Base-by-base conservation (phyloP, 139 green algal species). In the Picochlorum sp. region DNA sequence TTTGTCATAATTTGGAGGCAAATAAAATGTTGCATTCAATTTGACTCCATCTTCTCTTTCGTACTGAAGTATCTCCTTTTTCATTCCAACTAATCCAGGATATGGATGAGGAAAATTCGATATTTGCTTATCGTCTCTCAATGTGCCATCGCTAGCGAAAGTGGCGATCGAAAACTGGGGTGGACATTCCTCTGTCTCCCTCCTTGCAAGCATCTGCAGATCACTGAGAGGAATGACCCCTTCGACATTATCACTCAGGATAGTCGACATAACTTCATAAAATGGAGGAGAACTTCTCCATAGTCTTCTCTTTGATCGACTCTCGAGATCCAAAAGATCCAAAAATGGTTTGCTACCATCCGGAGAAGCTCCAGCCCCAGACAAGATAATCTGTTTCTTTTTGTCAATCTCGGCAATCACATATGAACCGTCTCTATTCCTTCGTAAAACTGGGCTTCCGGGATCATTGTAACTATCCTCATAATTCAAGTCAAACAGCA, bases 381-480 rank as follows among this genome's bases (percentile, higher is more conserved):
- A 67, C 68, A 97, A 77, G 18, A 98, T 74, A 51, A 98, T 77
- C 51, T 34, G 51, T n/a, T 59, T 59, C 13, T 23, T 59, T 71
- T 88, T 76, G 0, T 74, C 73, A 34, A 89, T 37, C 64, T 66
- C 54, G 11, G 86, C 89, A 51, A 98, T 76, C 21, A 96, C 72
- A 60, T 95, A 96, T 3, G 80, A 90, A 38, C 88, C 86, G 26
- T 60, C 65, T 13, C 38, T n/a, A 4, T 85, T 97, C 45, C 86
- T 75, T 3, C 89, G 75, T 4, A 67, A 63, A n/a, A 72, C 63
- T 3, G 93, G 93, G 2, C 69, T 78, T 5, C 93, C 93, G 0
- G 93, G 93, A 75, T 97, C 87, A 24, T 70, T 80, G 80, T 98
- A 98, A 6, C 83, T 81, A 71, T 97, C 92, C 81, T 99, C 94